A percentile compares a stretch with the other conserved stretches of the same genome.
These are phyloP conservation scores for Orbilia brochopaga DNA, from an alignment of 2,329 filamentous ascomycete genomes.

Conservation along the genomic window DNA sequence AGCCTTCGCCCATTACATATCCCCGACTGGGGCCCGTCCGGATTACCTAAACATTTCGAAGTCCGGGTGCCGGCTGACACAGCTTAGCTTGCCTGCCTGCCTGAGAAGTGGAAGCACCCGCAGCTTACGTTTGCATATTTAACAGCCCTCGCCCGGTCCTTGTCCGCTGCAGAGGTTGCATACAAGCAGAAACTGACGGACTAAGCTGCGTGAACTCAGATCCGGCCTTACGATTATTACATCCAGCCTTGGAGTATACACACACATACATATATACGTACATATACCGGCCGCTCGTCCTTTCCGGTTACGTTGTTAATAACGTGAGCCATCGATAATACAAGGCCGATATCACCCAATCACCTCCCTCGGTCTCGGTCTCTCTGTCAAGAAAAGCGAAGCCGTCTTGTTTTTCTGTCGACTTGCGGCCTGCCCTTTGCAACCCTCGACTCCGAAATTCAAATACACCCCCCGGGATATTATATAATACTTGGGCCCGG, in stretches of 20 bases:
- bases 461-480: slow-evolving; percentile 28
- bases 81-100: slow-evolving; percentile 28
- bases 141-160: slow-evolving; percentile 36
- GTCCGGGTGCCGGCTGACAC: slow-evolving; percentile 30
- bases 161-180: neutral
- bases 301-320: slow-evolving; percentile 33
- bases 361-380: no score
- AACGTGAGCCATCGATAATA: slow-evolving; percentile 21
- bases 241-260: no score
- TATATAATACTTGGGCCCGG: slow-evolving; percentile 32
- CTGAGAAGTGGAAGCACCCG: slow-evolving; percentile 17
- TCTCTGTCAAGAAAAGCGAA: no score
- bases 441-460: slow-evolving; percentile 10
- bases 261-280: slow-evolving; percentile 2
- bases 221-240: no score
- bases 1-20: slow-evolving; percentile 43
- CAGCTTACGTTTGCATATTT: slow-evolving; percentile 48
- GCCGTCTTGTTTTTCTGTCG: no score
- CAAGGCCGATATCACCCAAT: slow-evolving; percentile 2
- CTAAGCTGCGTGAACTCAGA: neutral
- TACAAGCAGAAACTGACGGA: slow-evolving; percentile 25
- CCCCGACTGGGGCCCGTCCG: slow-evolving; percentile 25
- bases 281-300: slow-evolving; percentile 9
- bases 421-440: slow-evolving; percentile 5
- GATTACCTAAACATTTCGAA: slow-evolving; percentile 47